Evolutionary conservation across 1,139 yeast genomes (phyloP), one percentile per base, ranked within the genome.

Genomic region (Saccharomyces pastorianus): DNA sequence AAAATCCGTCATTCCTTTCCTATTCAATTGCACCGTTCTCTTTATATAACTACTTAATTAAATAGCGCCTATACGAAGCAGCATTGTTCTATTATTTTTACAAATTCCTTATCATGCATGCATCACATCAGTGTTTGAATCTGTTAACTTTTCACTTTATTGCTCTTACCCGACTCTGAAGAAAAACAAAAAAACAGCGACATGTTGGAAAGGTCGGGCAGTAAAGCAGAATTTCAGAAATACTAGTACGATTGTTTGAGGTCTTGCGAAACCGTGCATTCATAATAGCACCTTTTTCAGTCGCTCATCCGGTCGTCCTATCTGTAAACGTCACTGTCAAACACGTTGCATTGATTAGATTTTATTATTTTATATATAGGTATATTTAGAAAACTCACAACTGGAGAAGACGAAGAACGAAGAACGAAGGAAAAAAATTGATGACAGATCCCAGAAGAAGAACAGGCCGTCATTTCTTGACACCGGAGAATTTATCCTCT

Each of bases 371-470:
- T 29, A 29, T 29, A 29, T 29, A 29, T 29, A 29, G 32, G 32
- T 29, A 29, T 29, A 29, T 29, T 29, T 29, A 29, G n/a, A 29
- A 28, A 29, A 29, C 32, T 29, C 13, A 29, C 32, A 29, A 29
- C 32, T 29, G 32, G 32, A 29, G n/a, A 6, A 29, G 32, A 29
- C 32, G 41, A 11, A 29, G n/a, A 29, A 11, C 32, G n/a, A 11
- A 29, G n/a, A 29, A 11, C 32, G n/a, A 13, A 29, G n/a, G 13
- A 11, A 4, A 49, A 25, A 34, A 14, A 48, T 9, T 29, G 32
- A 62, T 62, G 65, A 55, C 61, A 13, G 71, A 67, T 58, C 71
- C 71, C 28, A 61, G 71, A 50, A 61, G 60, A 27, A 60, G 71
- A 52, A 65, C 55, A 32, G 55, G 60, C 6, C 64, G 69, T 50